Conservation (phyloP, 345 rosid genomes). For the Eucalyptus tenuipes region DNA sequence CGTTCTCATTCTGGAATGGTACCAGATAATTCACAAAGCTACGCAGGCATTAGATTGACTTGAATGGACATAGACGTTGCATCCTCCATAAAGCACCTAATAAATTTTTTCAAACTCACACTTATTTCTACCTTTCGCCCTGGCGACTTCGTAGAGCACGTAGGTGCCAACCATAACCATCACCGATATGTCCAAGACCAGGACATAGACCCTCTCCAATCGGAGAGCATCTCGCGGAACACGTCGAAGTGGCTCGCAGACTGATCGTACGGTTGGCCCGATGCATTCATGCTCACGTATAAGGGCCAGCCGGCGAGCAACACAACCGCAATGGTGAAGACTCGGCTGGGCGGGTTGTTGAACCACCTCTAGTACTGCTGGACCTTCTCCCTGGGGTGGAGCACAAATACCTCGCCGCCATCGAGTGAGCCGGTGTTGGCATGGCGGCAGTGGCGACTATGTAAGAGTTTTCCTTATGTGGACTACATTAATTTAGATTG, state of each 20-base stretch:
- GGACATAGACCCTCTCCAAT: neutral
- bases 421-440: slow-evolving; percentile 18
- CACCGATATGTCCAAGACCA: neutral
- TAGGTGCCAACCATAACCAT: neutral
- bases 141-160: neutral
- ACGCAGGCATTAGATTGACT: neutral
- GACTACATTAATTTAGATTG: too few species aligned
- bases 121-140: neutral
- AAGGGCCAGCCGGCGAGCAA: neutral
- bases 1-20: neutral
- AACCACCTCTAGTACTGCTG: neutral
- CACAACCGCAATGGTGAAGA: neutral
- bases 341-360: neutral
- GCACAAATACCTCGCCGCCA: slow-evolving; percentile 15
- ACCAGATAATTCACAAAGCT: accelerated
- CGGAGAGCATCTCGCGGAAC: neutral
- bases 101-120: neutral
- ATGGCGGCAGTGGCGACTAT: slow-evolving; percentile 23
- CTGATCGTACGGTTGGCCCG: neutral
- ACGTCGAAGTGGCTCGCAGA: neutral
- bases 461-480: too few species aligned
- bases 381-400: neutral
- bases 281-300: neutral
- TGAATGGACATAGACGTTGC: accelerated
- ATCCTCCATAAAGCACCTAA: neutral